phyloP scores from a whole-genome alignment of 495 filamentous ascomycete species.

The Evernia prunastri region DNA sequence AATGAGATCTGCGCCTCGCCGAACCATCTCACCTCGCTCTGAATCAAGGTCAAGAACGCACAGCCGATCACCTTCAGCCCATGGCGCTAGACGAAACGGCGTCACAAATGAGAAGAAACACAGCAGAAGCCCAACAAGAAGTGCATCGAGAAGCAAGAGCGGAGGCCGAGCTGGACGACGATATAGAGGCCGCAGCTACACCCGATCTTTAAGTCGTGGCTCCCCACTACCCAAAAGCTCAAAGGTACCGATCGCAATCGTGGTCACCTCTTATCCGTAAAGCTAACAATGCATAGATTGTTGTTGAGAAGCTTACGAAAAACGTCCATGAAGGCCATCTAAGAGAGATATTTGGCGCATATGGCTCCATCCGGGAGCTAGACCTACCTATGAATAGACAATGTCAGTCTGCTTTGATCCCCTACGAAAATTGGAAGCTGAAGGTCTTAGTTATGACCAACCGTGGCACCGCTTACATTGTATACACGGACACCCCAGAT shows the following conservation, averaged over 20 bases:
- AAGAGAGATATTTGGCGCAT: conserved; percentile 84
- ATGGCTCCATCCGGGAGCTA: conserved; percentile 76
- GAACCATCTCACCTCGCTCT: conserved; percentile 46
- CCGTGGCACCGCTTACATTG: conserved; percentile 88
- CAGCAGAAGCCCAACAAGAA: conserved; percentile 41
- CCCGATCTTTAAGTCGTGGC: conserved; percentile 40
- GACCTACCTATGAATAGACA: conserved; percentile 83
- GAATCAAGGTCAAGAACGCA: conserved; percentile 33
- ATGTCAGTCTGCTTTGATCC: conserved; percentile 50
- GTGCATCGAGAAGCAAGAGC: conserved; percentile 38
- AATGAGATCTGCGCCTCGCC: conserved; percentile 35
- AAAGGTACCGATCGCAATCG: conserved; percentile 41
- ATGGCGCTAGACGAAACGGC: conserved; percentile 35
- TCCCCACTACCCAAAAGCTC: conserved; percentile 45
- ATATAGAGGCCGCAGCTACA: conserved; percentile 41
- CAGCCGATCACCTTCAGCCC: conserved; percentile 35
- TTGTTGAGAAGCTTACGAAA: conserved; percentile 92
- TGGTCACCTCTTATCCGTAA: not conserved
- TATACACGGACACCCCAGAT: conserved; percentile 68
- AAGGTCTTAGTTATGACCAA: conserved; percentile 67
- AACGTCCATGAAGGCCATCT: conserved; percentile 88
- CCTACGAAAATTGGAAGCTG: not conserved
- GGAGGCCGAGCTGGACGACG: conserved; percentile 32
- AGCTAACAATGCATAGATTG: conserved; percentile 54
- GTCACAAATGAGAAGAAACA: conserved; percentile 35